Percentiles rank a stretch among this genome's conserved stretches.
Conservation (phyloP, 495 filamentous ascomycete genomes). For the Umbilicaria muhlenbergii region DNA sequence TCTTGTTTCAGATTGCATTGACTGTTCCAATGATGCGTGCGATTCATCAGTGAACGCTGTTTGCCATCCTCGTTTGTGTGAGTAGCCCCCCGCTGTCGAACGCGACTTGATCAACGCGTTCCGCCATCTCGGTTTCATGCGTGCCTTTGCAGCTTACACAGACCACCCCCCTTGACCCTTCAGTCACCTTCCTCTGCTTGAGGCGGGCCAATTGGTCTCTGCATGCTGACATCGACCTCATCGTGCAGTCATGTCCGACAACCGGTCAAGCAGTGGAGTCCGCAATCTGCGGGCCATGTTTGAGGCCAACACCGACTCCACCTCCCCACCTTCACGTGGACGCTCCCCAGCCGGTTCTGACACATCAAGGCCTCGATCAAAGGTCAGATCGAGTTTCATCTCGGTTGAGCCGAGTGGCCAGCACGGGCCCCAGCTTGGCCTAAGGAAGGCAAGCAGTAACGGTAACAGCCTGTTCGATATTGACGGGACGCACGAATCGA, state of each 20-base stretch:
- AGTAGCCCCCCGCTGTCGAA: background rate
- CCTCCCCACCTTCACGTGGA: slow-evolving; percentile 55
- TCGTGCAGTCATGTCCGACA: slow-evolving; percentile 31
- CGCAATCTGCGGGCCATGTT: slow-evolving; percentile 78
- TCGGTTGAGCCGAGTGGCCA: slow-evolving; percentile 51
- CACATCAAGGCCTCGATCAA: slow-evolving; percentile 47
- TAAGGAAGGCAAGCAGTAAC: slow-evolving; percentile 22
- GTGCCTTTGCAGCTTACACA: too few relatives aligned
- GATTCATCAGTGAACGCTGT: too few relatives aligned
- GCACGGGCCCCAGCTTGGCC: slow-evolving; percentile 25
- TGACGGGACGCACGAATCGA: slow-evolving; percentile 1
- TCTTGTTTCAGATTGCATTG: too few relatives aligned
- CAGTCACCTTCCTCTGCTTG: too few relatives aligned
- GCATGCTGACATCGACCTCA: background rate
- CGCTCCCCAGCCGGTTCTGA: slow-evolving; percentile 42
- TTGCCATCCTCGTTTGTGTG: too few relatives aligned
- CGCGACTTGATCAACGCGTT: slow-evolving; percentile 24
- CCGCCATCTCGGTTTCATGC: slow-evolving; percentile 17
- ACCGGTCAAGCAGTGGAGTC: slow-evolving; percentile 36
- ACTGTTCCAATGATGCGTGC: too few relatives aligned
- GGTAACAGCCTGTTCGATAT: slow-evolving; percentile 17
- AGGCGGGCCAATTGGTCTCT: too few relatives aligned
- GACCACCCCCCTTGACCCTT: too few relatives aligned
- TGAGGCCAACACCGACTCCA: slow-evolving; percentile 39
- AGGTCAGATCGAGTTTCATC: slow-evolving; percentile 73